phyloP scores from a whole-genome alignment of 257 asterid genomes.

The Handroanthus guayacan region DNA sequence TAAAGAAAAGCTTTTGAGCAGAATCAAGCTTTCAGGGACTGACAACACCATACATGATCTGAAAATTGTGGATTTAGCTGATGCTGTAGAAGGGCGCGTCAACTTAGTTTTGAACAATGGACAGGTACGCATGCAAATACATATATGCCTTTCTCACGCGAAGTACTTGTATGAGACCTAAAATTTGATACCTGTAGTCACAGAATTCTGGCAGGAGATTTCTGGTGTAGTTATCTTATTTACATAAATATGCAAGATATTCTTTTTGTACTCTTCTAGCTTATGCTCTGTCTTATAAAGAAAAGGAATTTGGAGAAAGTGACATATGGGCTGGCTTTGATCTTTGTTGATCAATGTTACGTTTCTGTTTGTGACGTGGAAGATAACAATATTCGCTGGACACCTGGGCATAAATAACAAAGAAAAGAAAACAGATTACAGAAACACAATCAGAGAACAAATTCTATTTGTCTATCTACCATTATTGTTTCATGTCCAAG shows the following conservation, averaged over 20 bases:
- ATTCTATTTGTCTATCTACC: background rate
- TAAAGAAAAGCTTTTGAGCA: conserved; percentile 45
- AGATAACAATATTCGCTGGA: background rate
- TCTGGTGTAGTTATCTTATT: conserved; percentile 3
- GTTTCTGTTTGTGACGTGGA: conserved; percentile 2
- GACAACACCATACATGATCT: conserved; percentile 45
- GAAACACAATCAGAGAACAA: background rate
- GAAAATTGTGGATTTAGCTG: conserved; percentile 71
- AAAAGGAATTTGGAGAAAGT: background rate
- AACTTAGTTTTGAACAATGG: conserved; percentile 69
- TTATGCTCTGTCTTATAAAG: background rate
- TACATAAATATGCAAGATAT: background rate
- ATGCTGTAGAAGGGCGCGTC: conserved; percentile 87
- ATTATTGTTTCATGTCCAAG: background rate
- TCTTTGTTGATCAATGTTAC: conserved; percentile 8
- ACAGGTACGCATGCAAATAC: conserved; percentile 55
- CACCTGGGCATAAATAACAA: conserved; percentile 23
- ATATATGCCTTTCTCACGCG: conserved; percentile 1
- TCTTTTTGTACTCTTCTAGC: background rate
- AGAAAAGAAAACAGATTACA: conserved; percentile 24
- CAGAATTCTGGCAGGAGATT: conserved; percentile 22
- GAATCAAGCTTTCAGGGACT: conserved; percentile 43
- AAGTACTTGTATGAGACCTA: conserved; percentile 15
- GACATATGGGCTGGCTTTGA: background rate
- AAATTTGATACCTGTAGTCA: background rate